Percentiles rank a stretch among this genome's conserved stretches.
phyloP scores from a whole-genome alignment of 192 early-diverging fungal genomes.

The Gorgonomyces haynaldii region DNA sequence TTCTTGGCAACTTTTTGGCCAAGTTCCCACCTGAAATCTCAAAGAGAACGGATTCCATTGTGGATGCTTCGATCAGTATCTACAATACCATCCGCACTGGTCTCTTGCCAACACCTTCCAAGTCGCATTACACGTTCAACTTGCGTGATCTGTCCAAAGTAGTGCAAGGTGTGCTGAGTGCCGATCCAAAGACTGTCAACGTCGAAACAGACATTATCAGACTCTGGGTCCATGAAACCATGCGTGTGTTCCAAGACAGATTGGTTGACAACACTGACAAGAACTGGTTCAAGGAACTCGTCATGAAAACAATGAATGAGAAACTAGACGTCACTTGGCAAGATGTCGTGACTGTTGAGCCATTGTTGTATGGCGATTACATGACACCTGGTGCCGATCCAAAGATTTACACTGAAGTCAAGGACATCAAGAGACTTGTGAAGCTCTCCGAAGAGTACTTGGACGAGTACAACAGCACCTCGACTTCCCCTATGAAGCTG shows the following conservation, averaged over 20 bases:
- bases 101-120: conserved; percentile 47
- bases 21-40: conserved; percentile 40
- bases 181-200: conserved; percentile 33
- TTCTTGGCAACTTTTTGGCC: conserved; percentile 38
- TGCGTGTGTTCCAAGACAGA: conserved; percentile 49
- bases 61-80: conserved; percentile 38
- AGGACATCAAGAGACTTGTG: conserved; percentile 41
- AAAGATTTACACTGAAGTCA: conserved; percentile 44
- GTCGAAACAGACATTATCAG: conserved; percentile 40
- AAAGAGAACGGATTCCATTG: conserved; percentile 29
- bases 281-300: conserved; percentile 38
- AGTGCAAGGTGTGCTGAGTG: conserved; percentile 40
- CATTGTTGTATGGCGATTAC: conserved; percentile 47
- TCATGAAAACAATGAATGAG: conserved; percentile 31
- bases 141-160: conserved; percentile 51
- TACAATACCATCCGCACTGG: conserved; percentile 46
- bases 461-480: conserved; percentile 50
- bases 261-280: conserved; percentile 49
- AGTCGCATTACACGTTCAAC: conserved; percentile 57
- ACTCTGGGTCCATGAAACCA: conserved; percentile 49
- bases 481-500: conserved; percentile 45
- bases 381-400: conserved; percentile 44
- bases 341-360: conserved; percentile 42
- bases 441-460: conserved; percentile 49
- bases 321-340: conserved; percentile 31